Evolutionary conservation across 2,329 filamentous ascomycete genomes (phyloP), one percentile per base, ranked within the genome.

Genomic region (Fusarium nematophilum): DNA sequence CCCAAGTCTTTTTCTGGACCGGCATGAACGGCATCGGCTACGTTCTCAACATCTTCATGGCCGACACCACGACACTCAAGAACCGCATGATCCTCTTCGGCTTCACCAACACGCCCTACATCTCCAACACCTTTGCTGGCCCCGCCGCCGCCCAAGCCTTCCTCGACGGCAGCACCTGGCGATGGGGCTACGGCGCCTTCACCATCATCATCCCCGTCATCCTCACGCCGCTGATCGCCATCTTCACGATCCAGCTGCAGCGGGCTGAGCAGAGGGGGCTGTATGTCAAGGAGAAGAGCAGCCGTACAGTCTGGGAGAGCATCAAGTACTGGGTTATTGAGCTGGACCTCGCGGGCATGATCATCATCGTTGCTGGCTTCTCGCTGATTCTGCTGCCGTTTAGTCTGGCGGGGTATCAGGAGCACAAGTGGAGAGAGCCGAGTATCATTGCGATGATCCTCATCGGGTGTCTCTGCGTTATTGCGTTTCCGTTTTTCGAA

Each of bases 361-460:
- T 85, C 15, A 70, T 86, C 26, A 71, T 84, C 48, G 80, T 82
- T 17, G 78, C 76, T 3, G 78, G 81, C 9, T 80, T 83, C 53
- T 78, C 78, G 21, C 74, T 86, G 37, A 75, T 86, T 9, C 74
- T 85, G 6, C 76, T 84, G 0, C 84, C 84, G 0, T 81, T 81
- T 58, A 79, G 72, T 39, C 66, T 81, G 4, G 75, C 72, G 1
- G 60, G 59, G 3, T 72, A 5, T 62, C 69, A 2, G 62, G 71
- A 27, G 70, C 18, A 40, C 3, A 46, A 70, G 33, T 83, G 79
- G 79, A 55, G 68, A 14, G 77, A 74, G 9, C 72, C 72, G 8
- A 76, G 73, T 48, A 75, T 82, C 53, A 78, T 82, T 26, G 75
- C 72, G 44, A 77, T 81, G 68, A 73, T 82, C 17, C 76, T 85